Percentiles rank a stretch among this genome's conserved stretches.
These are phyloP conservation scores for Solanum infundibuliforme DNA, from an alignment of 257 asterid species.

Conservation along the genomic window DNA sequence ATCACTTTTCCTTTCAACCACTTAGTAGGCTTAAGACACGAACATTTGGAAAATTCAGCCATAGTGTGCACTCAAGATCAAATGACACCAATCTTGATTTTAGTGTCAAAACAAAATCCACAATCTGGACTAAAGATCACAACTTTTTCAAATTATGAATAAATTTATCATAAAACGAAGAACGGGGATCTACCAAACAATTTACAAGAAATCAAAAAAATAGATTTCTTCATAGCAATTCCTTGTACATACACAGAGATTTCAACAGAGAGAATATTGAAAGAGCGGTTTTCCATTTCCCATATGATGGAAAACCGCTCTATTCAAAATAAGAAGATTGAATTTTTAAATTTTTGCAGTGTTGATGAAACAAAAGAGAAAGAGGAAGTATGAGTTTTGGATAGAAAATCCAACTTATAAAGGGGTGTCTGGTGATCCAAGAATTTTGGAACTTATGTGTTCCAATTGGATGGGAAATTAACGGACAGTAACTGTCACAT, in stretches of 20 bases:
- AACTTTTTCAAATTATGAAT: neutral
- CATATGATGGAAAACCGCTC: conserved; percentile 47
- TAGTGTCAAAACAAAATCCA: neutral
- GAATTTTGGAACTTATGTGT: conserved; percentile 13
- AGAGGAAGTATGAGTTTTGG: neutral
- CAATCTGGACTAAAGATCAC: neutral
- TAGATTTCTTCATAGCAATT: neutral
- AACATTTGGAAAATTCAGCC: conserved; percentile 14
- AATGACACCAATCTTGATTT: neutral
- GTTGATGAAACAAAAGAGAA: neutral
- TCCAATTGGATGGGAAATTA: conserved; percentile 1
- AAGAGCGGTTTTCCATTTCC: conserved; percentile 48
- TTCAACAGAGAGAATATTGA: neutral
- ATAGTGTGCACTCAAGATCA: neutral
- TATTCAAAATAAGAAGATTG: neutral
- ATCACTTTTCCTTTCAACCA: conserved; percentile 48
- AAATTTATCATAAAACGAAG: neutral
- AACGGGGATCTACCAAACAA: neutral
- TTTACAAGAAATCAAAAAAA: too few species aligned
- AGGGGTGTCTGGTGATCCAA: conserved; percentile 34
- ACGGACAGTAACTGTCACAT: conserved; percentile 1
- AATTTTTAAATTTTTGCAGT: neutral
- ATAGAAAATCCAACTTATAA: neutral
- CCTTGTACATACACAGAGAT: neutral
- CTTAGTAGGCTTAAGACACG: conserved; percentile 16